These are phyloP conservation scores for Sequoia sempervirens DNA, from an alignment of 75 land plant genomes.

Conservation along the genomic window DNA sequence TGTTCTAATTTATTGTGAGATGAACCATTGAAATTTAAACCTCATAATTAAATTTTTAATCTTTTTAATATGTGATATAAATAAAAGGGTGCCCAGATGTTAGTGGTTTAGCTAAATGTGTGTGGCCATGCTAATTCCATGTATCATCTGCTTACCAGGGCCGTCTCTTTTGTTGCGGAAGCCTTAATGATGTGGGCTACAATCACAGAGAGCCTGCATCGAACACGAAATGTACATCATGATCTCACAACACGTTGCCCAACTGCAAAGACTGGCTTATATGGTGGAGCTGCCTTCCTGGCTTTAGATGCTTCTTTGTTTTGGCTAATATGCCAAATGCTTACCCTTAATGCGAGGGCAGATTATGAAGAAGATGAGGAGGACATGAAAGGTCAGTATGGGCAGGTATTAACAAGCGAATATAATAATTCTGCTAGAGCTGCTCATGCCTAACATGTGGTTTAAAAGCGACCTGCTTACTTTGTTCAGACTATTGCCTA, in stretches of 20 bases:
- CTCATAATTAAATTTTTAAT: neutral
- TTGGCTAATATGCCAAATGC: constrained; percentile 63
- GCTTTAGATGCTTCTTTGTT: constrained; percentile 59
- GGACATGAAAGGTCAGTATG: constrained; percentile 34
- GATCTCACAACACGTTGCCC: constrained; percentile 28
- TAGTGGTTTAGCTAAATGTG: neutral
- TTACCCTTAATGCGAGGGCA: constrained; percentile 48
- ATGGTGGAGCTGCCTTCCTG: constrained; percentile 70
- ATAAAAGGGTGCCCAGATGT: neutral
- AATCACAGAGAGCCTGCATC: constrained; percentile 35
- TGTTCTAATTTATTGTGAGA: neutral
- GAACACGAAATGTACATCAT: constrained; percentile 21
- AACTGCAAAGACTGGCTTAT: constrained; percentile 68
- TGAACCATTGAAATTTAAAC: neutral
- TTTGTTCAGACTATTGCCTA: neutral
- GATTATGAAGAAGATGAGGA: constrained; percentile 36
- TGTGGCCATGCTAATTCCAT: neutral
- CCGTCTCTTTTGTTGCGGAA: constrained; percentile 27
- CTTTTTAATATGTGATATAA: neutral
- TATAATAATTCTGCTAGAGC: neutral
- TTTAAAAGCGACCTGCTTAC: neutral
- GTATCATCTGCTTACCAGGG: constrained; percentile 12
- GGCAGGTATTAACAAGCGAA: constrained; percentile 21
- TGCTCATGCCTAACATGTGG: neutral
- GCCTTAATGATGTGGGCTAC: constrained; percentile 53